phyloP scores from a whole-genome alignment of 164 flowering plant species.

The Vitis labrusca region DNA sequence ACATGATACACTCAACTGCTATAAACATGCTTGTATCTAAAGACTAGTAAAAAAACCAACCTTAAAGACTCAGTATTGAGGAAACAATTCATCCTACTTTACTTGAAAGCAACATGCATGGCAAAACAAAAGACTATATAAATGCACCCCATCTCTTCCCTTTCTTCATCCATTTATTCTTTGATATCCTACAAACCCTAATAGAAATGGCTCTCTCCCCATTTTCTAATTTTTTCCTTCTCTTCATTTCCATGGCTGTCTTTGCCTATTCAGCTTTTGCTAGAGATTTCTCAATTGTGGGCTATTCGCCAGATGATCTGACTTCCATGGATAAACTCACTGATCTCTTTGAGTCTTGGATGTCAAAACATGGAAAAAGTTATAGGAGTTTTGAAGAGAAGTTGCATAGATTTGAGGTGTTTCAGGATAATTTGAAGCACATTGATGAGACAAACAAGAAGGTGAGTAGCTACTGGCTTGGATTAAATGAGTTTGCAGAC shows the following conservation, averaged over 20 bases:
- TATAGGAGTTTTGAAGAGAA: conserved; percentile 69
- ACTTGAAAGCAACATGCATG: conserved; percentile 43
- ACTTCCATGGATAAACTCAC: conserved; percentile 53
- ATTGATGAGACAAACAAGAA: conserved; percentile 70
- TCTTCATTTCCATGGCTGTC: conserved; percentile 18
- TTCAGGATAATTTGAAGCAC: conserved; percentile 73
- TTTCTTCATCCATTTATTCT: conserved; percentile 3
- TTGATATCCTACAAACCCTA: background rate
- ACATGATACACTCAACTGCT: background rate
- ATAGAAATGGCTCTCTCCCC: conserved; percentile 33
- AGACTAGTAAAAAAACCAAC: conserved; percentile 34
- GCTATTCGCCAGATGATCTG: conserved; percentile 58
- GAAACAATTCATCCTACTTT: conserved; percentile 18
- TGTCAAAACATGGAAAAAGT: conserved; percentile 51
- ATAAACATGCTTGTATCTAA: conserved; percentile 32
- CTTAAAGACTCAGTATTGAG: conserved; percentile 51
- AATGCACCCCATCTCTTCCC: background rate
- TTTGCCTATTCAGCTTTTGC: conserved; percentile 18
- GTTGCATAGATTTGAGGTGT: conserved; percentile 62
- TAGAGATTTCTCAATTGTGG: conserved; percentile 66
- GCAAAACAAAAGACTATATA: conserved; percentile 18
- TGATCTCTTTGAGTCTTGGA: conserved; percentile 71
- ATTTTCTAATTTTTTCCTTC: conserved; percentile 17
- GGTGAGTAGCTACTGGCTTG: conserved; percentile 69
- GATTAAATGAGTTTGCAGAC: conserved; percentile 77